phyloP scores from a whole-genome alignment of 306 rosid species.

The Cucurbita ficifolia region DNA sequence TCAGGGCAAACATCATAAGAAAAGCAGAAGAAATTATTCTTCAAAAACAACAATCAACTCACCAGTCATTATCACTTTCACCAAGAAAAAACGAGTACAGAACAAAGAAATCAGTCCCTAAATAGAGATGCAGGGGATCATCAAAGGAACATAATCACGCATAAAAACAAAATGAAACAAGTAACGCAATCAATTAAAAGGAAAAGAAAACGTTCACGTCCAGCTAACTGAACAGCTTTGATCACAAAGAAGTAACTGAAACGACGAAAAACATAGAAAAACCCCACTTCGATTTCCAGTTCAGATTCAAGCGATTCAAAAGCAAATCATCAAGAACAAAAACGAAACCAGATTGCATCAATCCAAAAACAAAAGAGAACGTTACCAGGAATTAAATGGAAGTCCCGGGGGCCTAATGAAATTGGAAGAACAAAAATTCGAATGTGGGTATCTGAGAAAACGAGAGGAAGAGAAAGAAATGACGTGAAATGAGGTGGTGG shows the following conservation, averaged over 20 bases:
- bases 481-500: background rate
- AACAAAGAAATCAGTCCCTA: background rate
- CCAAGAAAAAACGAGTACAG: background rate
- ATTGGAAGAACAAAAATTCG: background rate
- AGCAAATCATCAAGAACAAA: background rate
- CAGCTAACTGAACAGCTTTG: background rate
- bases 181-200: background rate
- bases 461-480: background rate
- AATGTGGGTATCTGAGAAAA: background rate
- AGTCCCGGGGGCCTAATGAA: background rate
- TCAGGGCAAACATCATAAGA: background rate
- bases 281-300: background rate
- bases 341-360: background rate
- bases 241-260: constrained; percentile 4
- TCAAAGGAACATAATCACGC: background rate
- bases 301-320: background rate
- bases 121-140: background rate
- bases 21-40: background rate
- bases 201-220: background rate
- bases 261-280: background rate
- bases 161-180: background rate
- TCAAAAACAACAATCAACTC: background rate
- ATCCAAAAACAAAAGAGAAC: background rate
- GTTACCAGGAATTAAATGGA: background rate
- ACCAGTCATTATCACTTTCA: background rate